Base-by-base conservation (phyloP, 345 rosid genomes). In the Eucalyptus sideroxylon region DNA sequence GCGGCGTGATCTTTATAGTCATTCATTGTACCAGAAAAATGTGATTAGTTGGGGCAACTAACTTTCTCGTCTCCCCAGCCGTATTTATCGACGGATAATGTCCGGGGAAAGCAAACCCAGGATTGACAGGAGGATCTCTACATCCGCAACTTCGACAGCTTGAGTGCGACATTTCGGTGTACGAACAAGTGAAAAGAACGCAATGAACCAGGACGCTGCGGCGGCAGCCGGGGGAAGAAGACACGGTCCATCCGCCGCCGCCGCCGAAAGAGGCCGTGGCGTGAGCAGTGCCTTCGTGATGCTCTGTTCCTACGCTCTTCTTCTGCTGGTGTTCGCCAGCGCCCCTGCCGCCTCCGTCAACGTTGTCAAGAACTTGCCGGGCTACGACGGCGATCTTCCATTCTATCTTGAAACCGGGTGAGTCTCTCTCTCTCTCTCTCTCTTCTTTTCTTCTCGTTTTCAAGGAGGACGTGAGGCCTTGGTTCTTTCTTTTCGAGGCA, bases 151-250 rank as follows among this genome's bases (percentile, higher is more conserved):
- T 11, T 6, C 24, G 6, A 15, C 24, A 17, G 44, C 81, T 69
- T 13, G 30, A 40, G 47, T 0, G 16, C 27, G 30, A 40, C 83
- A 6, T 11, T 77, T 2, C 5, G 16, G 27, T 2, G 27, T 11
- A 47, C 0, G 16, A 23, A 11, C 47, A 11, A 77, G 47, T 6
- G 45, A 11, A 77, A 23, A 4, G 15, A 72, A 40, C 7, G 26
- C 85, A 4, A 77, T 77, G 85, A 24, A 3, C 47, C 47, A 16
- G 47, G 16, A 77, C 13, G 30, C 30, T 1, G 83, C 83, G 2
- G 27, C 85, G 7, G 45, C 30, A 6, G 45, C 85, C 16, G 47
- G 47, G 12, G 47, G 83, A 21, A 21, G 45, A 37, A 11, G 83
- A 0, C 27, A 37, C 27, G 14, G 83, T 37, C 47, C 83, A 7